Percentiles rank a stretch among this genome's conserved stretches.
These are phyloP conservation scores for Plenodomus biglobosus DNA, from an alignment of 2,329 filamentous ascomycete species.

Conservation along the genomic window DNA sequence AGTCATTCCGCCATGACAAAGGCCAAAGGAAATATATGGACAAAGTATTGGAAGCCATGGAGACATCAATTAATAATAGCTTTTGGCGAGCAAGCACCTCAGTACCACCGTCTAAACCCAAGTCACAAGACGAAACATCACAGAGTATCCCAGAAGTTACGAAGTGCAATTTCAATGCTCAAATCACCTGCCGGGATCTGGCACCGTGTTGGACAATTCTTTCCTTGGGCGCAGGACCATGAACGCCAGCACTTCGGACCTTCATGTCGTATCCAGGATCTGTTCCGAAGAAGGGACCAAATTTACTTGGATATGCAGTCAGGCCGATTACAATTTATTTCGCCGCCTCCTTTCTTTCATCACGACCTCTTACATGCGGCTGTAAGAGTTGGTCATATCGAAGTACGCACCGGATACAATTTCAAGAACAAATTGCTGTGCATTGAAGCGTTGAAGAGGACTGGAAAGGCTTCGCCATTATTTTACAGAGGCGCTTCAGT, in stretches of 20 bases:
- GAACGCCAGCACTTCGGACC: slow-evolving; percentile 15
- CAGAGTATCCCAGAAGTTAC: not conserved
- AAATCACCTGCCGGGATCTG: not conserved
- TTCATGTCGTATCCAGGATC: slow-evolving; percentile 11
- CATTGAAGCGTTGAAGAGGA: slow-evolving; percentile 23
- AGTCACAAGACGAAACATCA: too few relatives aligned
- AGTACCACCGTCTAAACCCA: too few relatives aligned
- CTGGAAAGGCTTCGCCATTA: slow-evolving; percentile 5
- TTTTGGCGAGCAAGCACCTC: too few relatives aligned
- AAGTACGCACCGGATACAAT: slow-evolving; percentile 18
- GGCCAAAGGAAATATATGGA: too few relatives aligned
- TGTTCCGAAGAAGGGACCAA: slow-evolving; percentile 19
- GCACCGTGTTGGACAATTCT: not conserved
- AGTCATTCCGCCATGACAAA: too few relatives aligned
- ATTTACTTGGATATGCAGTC: slow-evolving; percentile 10
- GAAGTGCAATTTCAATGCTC: not conserved
- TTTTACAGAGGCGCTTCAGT: slow-evolving; percentile 15
- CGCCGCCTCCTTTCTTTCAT: slow-evolving; percentile 3
- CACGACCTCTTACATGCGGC: slow-evolving; percentile 21
- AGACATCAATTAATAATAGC: too few relatives aligned
- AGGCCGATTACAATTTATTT: slow-evolving; percentile 5
- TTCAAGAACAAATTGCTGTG: slow-evolving; percentile 24
- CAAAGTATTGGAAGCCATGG: too few relatives aligned
- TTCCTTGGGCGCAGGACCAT: not conserved
- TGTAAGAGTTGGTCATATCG: slow-evolving; percentile 15